A percentile compares a stretch with the other conserved stretches of the same genome.
phyloP scores from a whole-genome alignment of 139 green algal genomes.

The Closterium sp. region DNA sequence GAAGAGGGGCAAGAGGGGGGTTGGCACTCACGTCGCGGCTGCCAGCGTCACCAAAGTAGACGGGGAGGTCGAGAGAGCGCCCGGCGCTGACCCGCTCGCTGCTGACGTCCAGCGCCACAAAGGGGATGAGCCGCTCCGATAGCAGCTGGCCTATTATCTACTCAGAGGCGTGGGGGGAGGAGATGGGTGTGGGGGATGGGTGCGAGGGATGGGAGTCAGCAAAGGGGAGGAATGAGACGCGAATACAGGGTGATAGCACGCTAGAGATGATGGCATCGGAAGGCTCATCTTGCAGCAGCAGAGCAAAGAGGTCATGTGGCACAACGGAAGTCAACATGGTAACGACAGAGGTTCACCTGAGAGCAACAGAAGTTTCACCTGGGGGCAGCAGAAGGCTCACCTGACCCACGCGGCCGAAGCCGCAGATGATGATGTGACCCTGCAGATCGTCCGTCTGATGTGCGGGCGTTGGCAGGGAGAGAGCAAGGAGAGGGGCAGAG shows the following conservation, averaged over 20 bases:
- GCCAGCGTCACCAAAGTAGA: constrained; percentile 98
- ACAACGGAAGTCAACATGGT: too few species aligned
- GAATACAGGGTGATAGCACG: too few species aligned
- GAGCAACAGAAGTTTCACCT: neutral
- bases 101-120: constrained; percentile 90
- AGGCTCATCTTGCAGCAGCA: too few species aligned
- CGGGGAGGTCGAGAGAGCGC: constrained; percentile 80
- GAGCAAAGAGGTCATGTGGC: too few species aligned
- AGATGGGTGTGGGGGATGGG: neutral
- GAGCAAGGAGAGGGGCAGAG: neutral
- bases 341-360: too few species aligned
- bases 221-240: neutral
- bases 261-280: too few species aligned
- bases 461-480: neutral
- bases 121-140: constrained; percentile 91
- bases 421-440: constrained; percentile 90
- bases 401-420: constrained; percentile 76
- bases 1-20: neutral
- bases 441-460: constrained; percentile 68
- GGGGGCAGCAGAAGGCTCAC: neutral
- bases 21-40: constrained; percentile 46
- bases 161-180: too few species aligned
- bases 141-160: constrained; percentile 93
- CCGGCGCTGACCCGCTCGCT: constrained; percentile 62
- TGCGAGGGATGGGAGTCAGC: neutral